phyloP scores from a whole-genome alignment of 2,329 filamentous ascomycete genomes.

The Epichloe scottii region DNA sequence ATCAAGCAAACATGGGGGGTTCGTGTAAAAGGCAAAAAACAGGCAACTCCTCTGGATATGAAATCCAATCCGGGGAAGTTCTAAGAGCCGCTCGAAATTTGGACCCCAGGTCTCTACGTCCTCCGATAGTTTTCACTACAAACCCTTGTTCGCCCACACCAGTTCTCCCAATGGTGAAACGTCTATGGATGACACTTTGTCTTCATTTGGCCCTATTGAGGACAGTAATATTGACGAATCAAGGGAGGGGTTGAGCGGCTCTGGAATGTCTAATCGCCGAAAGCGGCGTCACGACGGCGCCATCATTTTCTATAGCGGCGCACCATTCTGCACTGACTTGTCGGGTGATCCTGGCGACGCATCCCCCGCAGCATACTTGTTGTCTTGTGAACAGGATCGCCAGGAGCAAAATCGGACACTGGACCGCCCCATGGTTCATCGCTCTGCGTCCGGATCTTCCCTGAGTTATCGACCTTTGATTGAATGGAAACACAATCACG shows the following conservation, averaged over 20 bases:
- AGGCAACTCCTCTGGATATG: conserved; percentile 21
- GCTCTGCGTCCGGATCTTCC: conserved; percentile 39
- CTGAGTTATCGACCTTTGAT: conserved; percentile 38
- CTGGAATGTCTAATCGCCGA: conserved; percentile 33
- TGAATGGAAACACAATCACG: conserved; percentile 15
- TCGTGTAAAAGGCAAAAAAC: conserved; percentile 35
- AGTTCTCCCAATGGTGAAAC: conserved; percentile 33
- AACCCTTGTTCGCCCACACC: conserved; percentile 45
- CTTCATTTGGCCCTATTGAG: conserved; percentile 34
- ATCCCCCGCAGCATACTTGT: conserved; percentile 35
- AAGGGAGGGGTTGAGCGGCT: conserved; percentile 33
- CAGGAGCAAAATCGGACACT: conserved; percentile 8
- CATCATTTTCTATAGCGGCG: conserved; percentile 74
- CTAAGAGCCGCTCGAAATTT: conserved; percentile 28
- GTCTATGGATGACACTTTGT: conserved; percentile 35
- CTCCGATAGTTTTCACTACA: conserved; percentile 46
- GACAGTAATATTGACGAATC: conserved; percentile 38
- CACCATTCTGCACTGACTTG: conserved; percentile 69
- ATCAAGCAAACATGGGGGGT: conserved; percentile 28
- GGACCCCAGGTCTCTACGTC: conserved; percentile 25
- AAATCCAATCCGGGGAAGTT: conserved; percentile 20
- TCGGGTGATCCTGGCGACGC: conserved; percentile 49
- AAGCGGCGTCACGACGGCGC: conserved; percentile 54
- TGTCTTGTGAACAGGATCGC: conserved; percentile 29
- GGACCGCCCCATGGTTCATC: conserved; percentile 17